A percentile compares a stretch with the other conserved stretches of the same genome.
Conservation (phyloP, 2,329 filamentous ascomycete genomes). For the Xylaria arbuscula region DNA sequence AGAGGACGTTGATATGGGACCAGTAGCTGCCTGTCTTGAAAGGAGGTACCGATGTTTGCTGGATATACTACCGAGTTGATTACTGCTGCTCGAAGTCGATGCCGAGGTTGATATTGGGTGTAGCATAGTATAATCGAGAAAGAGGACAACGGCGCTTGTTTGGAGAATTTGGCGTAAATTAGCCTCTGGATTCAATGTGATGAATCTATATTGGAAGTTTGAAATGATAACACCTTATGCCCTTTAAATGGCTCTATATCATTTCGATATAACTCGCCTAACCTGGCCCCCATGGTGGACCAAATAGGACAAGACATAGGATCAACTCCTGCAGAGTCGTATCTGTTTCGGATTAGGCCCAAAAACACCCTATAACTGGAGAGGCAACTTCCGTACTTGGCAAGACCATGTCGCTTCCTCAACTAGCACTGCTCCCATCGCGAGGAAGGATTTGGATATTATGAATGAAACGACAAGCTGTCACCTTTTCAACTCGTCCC, state of each 20-base stretch:
- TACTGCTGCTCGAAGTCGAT: not conserved
- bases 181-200: not conserved
- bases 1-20: not conserved
- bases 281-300: not conserved
- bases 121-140: not conserved
- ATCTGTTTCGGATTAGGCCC: not conserved
- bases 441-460: too few relatives aligned
- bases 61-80: not conserved
- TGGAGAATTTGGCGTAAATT: not conserved
- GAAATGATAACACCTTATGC: not conserved
- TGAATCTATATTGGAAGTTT: not conserved
- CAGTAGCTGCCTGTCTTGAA: too few relatives aligned
- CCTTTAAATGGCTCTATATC: not conserved
- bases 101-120: too few relatives aligned
- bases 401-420: too few relatives aligned
- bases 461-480: too few relatives aligned
- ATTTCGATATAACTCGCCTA: not conserved
- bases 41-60: not conserved
- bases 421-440: too few relatives aligned
- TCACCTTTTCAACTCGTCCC: too few relatives aligned
- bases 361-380: not conserved
- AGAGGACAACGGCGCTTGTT: not conserved
- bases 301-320: not conserved
- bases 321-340: not conserved
- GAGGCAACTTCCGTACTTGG: not conserved